A percentile compares a stretch with the other conserved stretches of the same genome.
These are phyloP conservation scores for Arthroderma uncinatum DNA, from an alignment of 2,329 filamentous ascomycete species.

Conservation along the genomic window DNA sequence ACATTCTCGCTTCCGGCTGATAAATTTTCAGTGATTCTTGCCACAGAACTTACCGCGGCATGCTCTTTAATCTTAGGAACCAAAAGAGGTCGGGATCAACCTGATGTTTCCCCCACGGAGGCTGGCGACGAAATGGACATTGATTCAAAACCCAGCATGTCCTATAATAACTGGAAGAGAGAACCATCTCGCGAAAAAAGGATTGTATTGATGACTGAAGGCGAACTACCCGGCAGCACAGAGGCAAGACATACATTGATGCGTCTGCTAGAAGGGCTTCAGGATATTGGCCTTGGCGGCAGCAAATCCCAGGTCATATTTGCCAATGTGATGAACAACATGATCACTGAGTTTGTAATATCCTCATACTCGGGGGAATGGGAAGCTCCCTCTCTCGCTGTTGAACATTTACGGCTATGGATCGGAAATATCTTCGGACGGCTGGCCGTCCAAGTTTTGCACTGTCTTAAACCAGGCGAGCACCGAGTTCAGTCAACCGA, in stretches of 20 bases:
- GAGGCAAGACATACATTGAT: slow-evolving; percentile 28
- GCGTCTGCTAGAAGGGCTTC: slow-evolving; percentile 36
- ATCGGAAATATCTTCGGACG: slow-evolving; percentile 44
- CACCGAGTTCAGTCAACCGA: slow-evolving; percentile 17
- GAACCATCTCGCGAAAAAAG: slow-evolving; percentile 22
- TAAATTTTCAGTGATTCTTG: slow-evolving; percentile 34
- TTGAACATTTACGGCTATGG: slow-evolving; percentile 45
- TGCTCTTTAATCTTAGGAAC: slow-evolving; percentile 35
- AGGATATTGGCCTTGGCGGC: slow-evolving; percentile 45
- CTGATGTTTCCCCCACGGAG: not conserved
- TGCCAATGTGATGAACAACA: slow-evolving; percentile 46
- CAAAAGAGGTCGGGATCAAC: slow-evolving; percentile 15
- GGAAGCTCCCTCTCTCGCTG: slow-evolving; percentile 39
- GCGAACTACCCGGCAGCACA: slow-evolving; percentile 21
- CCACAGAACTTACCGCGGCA: slow-evolving; percentile 35
- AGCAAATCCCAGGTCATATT: slow-evolving; percentile 46
- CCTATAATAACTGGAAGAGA: slow-evolving; percentile 29
- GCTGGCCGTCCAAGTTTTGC: slow-evolving; percentile 40
- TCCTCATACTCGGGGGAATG: slow-evolving; percentile 49
- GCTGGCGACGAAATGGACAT: slow-evolving; percentile 29
- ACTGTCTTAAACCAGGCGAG: slow-evolving; percentile 26
- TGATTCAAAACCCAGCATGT: slow-evolving; percentile 27
- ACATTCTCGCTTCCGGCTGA: slow-evolving; percentile 37
- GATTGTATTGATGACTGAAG: slow-evolving; percentile 26
- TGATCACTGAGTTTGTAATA: slow-evolving; percentile 46